Percentiles rank a stretch among this genome's conserved stretches.
Conservation (phyloP, 176 grass and related monocot species). For the Avena insularis region DNA sequence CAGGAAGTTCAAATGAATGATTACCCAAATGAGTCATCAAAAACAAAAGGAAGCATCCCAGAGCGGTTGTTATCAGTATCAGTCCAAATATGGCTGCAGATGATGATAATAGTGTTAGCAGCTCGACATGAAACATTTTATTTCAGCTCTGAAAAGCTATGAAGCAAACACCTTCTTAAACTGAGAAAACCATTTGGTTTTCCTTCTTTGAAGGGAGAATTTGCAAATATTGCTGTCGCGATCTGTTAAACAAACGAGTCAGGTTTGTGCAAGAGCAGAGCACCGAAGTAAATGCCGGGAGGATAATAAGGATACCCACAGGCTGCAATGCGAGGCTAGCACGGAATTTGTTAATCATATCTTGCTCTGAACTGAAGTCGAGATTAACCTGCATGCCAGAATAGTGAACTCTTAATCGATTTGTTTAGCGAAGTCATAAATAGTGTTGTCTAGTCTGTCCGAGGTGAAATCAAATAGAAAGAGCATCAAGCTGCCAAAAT, state of each 20-base stretch:
- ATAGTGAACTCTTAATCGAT: constrained; percentile 17
- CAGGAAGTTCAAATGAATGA: constrained; percentile 24
- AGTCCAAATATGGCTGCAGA: constrained; percentile 94
- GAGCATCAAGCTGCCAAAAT: neutral
- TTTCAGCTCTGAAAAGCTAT: neutral
- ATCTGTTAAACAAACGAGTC: constrained; percentile 66
- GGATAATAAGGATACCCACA: constrained; percentile 70
- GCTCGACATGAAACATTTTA: neutral
- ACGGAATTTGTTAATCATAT: constrained; percentile 97
- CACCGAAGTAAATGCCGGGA: constrained; percentile 28
- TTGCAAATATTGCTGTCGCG: constrained; percentile 98
- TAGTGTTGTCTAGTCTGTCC: neutral
- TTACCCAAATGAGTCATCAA: constrained; percentile 85
- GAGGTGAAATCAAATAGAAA: neutral
- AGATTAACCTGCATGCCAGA: constrained; percentile 83
- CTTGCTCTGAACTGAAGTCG: constrained; percentile 95
- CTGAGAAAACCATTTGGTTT: constrained; percentile 98
- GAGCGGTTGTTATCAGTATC: constrained; percentile 98
- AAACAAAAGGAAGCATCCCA: constrained; percentile 99
- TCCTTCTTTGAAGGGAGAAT: constrained; percentile 98
- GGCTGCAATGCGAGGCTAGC: constrained; percentile 86
- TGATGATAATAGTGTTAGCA: constrained; percentile 34
- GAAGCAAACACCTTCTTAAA: constrained; percentile 82
- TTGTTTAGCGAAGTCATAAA: constrained; percentile 16
- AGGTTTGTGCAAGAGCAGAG: constrained; percentile 19